Percentiles rank a stretch among this genome's conserved stretches.
Evolutionary conservation across 768 basidiomycete genomes (phyloP).

Genomic region (Termitomyces eurrhizus): DNA sequence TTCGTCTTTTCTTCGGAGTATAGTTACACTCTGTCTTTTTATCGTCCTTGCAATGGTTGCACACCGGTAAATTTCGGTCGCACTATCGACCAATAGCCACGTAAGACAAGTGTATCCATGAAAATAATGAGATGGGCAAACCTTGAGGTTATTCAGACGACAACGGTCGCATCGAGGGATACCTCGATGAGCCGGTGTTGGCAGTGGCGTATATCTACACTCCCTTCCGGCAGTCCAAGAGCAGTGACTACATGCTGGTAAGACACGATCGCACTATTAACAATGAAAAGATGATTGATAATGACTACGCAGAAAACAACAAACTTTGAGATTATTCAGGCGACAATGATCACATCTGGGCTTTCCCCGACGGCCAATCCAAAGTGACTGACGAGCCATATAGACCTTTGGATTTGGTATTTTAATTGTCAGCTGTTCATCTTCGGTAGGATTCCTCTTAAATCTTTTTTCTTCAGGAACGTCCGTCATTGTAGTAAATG

Average conservation of each 20-base stretch:
- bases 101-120: not conserved
- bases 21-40: constrained; percentile 60
- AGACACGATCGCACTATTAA: constrained; percentile 62
- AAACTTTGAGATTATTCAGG: constrained; percentile 65
- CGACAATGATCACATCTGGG: constrained; percentile 75
- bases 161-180: constrained; percentile 74
- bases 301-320: constrained; percentile 20
- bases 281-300: constrained; percentile 8
- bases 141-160: constrained; percentile 64
- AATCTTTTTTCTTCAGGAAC: constrained; percentile 22
- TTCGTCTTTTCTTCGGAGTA: constrained; percentile 67
- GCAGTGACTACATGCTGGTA: constrained; percentile 71
- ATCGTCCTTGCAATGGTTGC: constrained; percentile 60
- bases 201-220: constrained; percentile 70
- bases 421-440: constrained; percentile 55
- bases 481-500: constrained; percentile 6
- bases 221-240: constrained; percentile 60
- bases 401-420: constrained; percentile 67
- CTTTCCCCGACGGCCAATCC: constrained; percentile 73
- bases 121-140: constrained; percentile 23
- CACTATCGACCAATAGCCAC: constrained; percentile 39
- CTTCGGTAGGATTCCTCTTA: constrained; percentile 38
- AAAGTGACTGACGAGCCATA: constrained; percentile 66
- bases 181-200: constrained; percentile 71
- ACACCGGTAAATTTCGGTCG: constrained; percentile 67